These are phyloP conservation scores for Apiospora pterosperma DNA, from an alignment of 2,329 filamentous ascomycete genomes.

Conservation along the genomic window DNA sequence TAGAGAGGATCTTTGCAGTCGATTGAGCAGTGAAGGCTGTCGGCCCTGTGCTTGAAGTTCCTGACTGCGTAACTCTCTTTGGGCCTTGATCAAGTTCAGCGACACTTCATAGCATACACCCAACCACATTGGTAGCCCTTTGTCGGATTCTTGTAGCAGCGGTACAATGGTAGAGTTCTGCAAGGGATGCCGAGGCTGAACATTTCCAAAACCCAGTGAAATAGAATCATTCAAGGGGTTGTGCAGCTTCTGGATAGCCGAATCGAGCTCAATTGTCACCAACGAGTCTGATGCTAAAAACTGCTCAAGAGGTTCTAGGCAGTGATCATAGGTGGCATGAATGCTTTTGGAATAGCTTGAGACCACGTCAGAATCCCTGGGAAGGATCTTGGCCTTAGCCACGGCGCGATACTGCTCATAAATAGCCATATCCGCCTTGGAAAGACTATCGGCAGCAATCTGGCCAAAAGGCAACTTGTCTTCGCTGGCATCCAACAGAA, in stretches of 20 bases:
- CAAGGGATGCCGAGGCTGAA: constrained; percentile 55
- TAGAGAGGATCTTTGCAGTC: constrained; percentile 58
- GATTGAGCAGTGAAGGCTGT: constrained; percentile 52
- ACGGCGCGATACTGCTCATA: background rate
- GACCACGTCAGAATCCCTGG: background rate
- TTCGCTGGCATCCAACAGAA: constrained; percentile 24
- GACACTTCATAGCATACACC: constrained; percentile 50
- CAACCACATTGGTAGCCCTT: constrained; percentile 44
- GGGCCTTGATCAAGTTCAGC: constrained; percentile 39
- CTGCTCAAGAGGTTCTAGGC: background rate
- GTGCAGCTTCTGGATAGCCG: background rate
- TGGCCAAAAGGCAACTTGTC: constrained; percentile 21
- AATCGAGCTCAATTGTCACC: background rate
- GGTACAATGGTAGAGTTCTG: constrained; percentile 53
- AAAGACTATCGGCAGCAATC: constrained; percentile 44
- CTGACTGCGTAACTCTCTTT: constrained; percentile 39
- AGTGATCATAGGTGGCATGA: background rate
- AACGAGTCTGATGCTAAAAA: background rate
- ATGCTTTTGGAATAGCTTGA: background rate
- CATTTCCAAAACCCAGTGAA: constrained; percentile 32
- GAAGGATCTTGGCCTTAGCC: background rate
- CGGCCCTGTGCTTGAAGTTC: constrained; percentile 39
- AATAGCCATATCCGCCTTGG: constrained; percentile 37
- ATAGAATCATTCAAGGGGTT: background rate
- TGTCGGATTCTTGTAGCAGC: constrained; percentile 34